Evolutionary conservation across 495 filamentous ascomycete species (phyloP), one percentile per base, ranked within the genome.

Genomic region (Trichoderma asperelloides): DNA sequence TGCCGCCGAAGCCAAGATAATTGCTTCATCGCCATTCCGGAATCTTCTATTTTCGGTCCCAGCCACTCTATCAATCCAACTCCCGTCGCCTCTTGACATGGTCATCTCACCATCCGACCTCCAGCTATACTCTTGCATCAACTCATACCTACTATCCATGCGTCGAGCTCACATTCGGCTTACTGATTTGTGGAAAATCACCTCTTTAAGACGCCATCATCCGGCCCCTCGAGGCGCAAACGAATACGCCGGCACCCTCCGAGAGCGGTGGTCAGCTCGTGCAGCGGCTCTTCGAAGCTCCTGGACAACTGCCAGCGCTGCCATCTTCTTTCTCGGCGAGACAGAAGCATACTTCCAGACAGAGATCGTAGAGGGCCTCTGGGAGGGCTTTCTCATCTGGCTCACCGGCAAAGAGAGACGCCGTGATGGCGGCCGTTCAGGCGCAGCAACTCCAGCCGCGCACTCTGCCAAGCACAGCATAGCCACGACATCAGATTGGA

Each of bases 281-380:
- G 80, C 82, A 18, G 78, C 79, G 41, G 81, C 84, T 15, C 88
- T 96, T 81, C 82, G 95, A 12, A 88, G 84, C 25, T 83, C 93
- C 0, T 98, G 95, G 94, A 93, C 93, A 3, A 93, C 90, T 2
- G 84, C 87, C 68, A 89, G 89, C 70, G 89, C 91, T 3, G 89
- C 91, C 0, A 81, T 94, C 1, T 96, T 96, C 77, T 89, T 97
- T 68, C 80, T 98, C 3, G 89, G 89, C 1, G 93, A 97, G 69
- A 86, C 89, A 15, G 89, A 92, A 66, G 86, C 85, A 15, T 97
- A 95, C 69, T 88, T 97, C 68, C 93, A 97, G 73, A 91, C 90
- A 3, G 92, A 97, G 74, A 89, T 97, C 1, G 86, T 97, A 21
- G 85, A 88, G 65, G 87, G 87, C 11, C 89, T 91, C 0, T 96